A percentile compares a stretch with the other conserved stretches of the same genome.
Evolutionary conservation across 139 green algal genomes (phyloP).

Genomic region (Micractinium sp.): DNA sequence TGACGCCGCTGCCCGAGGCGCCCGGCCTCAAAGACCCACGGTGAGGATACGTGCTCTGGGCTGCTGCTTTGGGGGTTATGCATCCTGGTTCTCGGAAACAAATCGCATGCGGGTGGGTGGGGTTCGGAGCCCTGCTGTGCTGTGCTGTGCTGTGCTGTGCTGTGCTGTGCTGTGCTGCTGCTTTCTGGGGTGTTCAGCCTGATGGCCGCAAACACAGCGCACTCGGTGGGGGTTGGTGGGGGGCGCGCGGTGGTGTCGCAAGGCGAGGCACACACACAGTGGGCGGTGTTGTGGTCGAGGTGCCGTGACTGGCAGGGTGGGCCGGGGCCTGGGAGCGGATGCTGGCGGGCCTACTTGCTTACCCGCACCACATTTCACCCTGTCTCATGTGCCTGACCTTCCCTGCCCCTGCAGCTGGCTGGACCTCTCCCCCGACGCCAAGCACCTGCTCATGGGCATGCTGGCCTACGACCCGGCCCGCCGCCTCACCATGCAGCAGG

Average conservation of each 20-base stretch:
- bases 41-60: conserved; percentile 8
- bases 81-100: no score
- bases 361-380: not conserved
- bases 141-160: not conserved
- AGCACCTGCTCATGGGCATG: conserved; percentile 64
- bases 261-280: no score
- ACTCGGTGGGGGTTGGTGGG: no score
- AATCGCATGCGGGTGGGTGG: no score
- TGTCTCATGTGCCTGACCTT: not conserved
- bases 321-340: no score
- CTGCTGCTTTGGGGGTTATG: no score
- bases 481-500: conserved; percentile 54
- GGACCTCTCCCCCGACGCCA: conserved; percentile 52
- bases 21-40: conserved; percentile 55
- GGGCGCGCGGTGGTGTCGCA: no score
- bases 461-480: conserved; percentile 55
- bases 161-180: not conserved
- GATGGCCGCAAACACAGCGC: no score
- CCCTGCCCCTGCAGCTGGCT: conserved; percentile 37
- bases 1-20: conserved; percentile 44
- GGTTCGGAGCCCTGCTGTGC: not conserved
- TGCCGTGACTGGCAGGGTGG: no score
- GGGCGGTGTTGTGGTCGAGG: no score
- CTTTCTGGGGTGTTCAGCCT: no score
- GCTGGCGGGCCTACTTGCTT: not conserved